Evolutionary conservation across 1,284 basidiomycete species (phyloP).

Genomic region (Boletus subluridellus): DNA sequence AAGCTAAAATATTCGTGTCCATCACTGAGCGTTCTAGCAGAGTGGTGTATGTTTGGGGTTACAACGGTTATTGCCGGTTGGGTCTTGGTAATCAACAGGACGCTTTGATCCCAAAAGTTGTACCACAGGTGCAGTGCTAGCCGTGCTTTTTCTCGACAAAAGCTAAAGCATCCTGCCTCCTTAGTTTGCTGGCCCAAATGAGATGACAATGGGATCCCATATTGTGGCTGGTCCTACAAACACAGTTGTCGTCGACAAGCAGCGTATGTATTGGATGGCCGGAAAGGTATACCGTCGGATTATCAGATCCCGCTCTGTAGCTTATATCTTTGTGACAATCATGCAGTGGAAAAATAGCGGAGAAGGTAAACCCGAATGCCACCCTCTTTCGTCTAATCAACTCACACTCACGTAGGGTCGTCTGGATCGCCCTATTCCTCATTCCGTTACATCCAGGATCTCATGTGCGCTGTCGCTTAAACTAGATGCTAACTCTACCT

Average conservation of each 20-base stretch:
- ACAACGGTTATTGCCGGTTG: constrained; percentile 77
- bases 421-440: constrained; percentile 78
- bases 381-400: background rate
- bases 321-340: constrained; percentile 17
- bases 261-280: constrained; percentile 81
- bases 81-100: constrained; percentile 85
- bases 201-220: constrained; percentile 57
- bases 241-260: constrained; percentile 80
- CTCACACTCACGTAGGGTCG: constrained; percentile 49
- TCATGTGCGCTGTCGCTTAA: constrained; percentile 49
- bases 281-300: constrained; percentile 55
- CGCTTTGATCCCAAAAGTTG: constrained; percentile 67
- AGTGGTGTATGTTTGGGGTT: constrained; percentile 83
- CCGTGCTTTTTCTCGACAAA: background rate
- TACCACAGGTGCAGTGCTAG: constrained; percentile 57
- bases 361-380: constrained; percentile 54
- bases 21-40: constrained; percentile 29
- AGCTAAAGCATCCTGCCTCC: background rate
- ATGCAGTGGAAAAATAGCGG: constrained; percentile 87
- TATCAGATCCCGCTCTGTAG: background rate
- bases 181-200: constrained; percentile 72
- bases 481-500: background rate
- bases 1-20: background rate
- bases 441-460: constrained; percentile 78
- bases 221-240: constrained; percentile 82